phyloP scores from a whole-genome alignment of 2,329 filamentous ascomycete genomes.

The Penicillium sp. region DNA sequence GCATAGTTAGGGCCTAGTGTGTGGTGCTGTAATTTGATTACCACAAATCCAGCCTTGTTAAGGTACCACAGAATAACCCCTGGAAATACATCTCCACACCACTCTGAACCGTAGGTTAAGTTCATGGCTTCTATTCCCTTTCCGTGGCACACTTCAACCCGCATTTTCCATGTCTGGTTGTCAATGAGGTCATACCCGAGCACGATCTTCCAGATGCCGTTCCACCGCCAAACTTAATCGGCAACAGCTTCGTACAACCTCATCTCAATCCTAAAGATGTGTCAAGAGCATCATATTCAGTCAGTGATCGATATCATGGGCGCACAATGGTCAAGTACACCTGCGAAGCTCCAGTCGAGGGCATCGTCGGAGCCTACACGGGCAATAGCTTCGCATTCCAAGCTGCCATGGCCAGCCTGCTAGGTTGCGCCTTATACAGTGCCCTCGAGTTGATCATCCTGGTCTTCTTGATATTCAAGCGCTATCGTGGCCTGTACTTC shows the following conservation, averaged over 20 bases:
- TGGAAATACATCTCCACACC: neutral
- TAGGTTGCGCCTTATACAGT: conserved; percentile 12
- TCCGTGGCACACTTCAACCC: neutral
- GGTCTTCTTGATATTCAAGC: conserved; percentile 7
- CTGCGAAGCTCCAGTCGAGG: conserved; percentile 12
- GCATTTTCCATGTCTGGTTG: neutral
- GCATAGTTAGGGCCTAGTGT: neutral
- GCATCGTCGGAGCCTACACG: conserved; percentile 13
- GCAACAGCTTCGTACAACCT: neutral
- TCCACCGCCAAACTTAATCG: neutral
- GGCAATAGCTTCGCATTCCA: conserved; percentile 14
- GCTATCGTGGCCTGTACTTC: conserved; percentile 13
- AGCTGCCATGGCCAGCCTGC: conserved; percentile 9
- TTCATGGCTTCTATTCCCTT: neutral
- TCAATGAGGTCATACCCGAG: neutral
- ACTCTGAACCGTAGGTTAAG: neutral
- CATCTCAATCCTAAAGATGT: neutral
- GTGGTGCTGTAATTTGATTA: neutral
- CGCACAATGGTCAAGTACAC: conserved; percentile 2
- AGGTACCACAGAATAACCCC: neutral
- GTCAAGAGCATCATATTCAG: neutral
- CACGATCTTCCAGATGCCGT: neutral
- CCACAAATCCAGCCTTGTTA: neutral
- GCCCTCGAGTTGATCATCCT: conserved; percentile 12
- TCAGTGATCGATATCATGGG: neutral